Base-by-base conservation (phyloP, 805 yeast genomes). In the Nakazawaea ernobii region DNA sequence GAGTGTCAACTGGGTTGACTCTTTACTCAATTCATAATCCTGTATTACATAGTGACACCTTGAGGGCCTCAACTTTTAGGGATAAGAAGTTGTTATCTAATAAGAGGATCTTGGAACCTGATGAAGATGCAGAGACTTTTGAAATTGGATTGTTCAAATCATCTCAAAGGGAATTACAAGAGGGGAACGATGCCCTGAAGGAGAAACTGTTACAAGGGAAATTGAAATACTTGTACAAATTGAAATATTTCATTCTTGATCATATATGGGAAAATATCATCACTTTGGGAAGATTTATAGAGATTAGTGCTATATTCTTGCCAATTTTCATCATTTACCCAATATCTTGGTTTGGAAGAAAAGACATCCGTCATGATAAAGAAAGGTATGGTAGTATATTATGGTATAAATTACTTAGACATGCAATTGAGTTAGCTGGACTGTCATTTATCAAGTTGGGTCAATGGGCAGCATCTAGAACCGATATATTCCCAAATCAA, bases 391-490 rank as follows among this genome's bases (percentile, higher is more conserved):
- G 96, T 0, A 77, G 86, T 1, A 55, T 74, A 15, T 36, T 80
- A 17, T 92, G 97, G 97, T 91, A 77, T 63, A 65, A 66, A 45
- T 65, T 80, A 41, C 66, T 92, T 17, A 73, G 88, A 42, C 63
- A 75, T 60, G 68, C 84, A 1, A 79, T 94, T 49, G 96, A 92
- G 63, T 52, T 70, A 14, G 97, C 96, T 0, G 99, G 99, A 0
- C 96, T 98, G 2, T 84, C 96, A 3, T 94, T 86, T 61, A 82
- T 86, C 48, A 86, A 88, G 63, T 74, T 94, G 49, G 99, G 98
- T 3, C 99, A 94, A 68, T 94, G 99, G 99, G 99, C 99, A 0
- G 97, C 97, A 2, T 86, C 96, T 9, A 77, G 99, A 63, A 87
- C 95, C 0, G 99, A 94, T 65, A 84, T 94, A 32, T 92, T 94